These are phyloP conservation scores for Symbiodinium pilosum DNA, from an alignment of 73 alveolate genomes.

Conservation along the genomic window DNA sequence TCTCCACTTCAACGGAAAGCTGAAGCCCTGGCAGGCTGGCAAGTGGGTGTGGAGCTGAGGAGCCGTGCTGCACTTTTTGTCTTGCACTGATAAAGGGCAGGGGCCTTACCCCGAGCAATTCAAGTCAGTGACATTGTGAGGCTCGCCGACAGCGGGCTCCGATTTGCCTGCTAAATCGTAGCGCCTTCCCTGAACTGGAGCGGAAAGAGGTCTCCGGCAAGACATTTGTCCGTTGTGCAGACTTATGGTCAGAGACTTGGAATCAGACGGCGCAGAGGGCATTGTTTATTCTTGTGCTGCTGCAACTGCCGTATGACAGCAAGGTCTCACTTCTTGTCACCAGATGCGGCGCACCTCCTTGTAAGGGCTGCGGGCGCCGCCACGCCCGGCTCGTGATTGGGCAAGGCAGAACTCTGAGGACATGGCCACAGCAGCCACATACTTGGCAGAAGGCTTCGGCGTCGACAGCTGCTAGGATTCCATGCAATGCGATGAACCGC, in stretches of 20 bases:
- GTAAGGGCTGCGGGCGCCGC: not conserved
- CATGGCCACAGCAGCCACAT: too few relatives aligned
- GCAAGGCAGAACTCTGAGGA: too few relatives aligned
- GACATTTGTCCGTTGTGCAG: constrained; percentile 59
- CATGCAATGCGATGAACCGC: too few relatives aligned
- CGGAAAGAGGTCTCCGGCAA: constrained; percentile 42
- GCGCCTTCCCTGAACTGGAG: not conserved
- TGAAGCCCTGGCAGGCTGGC: constrained; percentile 72
- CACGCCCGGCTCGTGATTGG: too few relatives aligned
- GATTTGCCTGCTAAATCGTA: constrained; percentile 28
- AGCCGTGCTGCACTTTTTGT: not conserved
- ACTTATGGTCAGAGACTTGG: constrained; percentile 29
- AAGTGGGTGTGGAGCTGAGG: constrained; percentile 27
- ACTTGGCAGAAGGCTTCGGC: too few relatives aligned
- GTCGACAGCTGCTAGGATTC: too few relatives aligned
- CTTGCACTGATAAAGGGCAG: too few relatives aligned
- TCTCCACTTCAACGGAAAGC: constrained; percentile 76
- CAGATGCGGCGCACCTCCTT: constrained; percentile 22
- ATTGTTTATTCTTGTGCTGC: not conserved
- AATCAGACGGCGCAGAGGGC: too few relatives aligned
- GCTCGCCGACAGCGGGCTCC: constrained; percentile 36
- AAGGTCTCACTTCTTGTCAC: constrained; percentile 68
- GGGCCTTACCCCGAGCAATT: not conserved
- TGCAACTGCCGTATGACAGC: not conserved
- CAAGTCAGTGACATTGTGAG: not conserved